Evolutionary conservation across 192 early-diverging fungal species (phyloP).

Genomic region (Paraglomus brasilianum): DNA sequence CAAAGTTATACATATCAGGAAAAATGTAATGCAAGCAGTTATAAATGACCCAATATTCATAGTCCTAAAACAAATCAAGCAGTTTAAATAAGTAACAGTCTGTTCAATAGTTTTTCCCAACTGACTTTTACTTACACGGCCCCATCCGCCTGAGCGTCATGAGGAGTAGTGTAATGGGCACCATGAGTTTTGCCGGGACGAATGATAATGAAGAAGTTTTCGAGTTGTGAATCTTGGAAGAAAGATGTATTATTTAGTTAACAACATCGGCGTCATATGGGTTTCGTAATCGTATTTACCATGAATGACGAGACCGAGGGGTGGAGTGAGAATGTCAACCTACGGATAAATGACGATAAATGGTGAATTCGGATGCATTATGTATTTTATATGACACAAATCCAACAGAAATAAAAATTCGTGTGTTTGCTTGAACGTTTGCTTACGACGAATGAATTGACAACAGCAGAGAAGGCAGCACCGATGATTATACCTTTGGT

Average conservation of each 20-base stretch:
- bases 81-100: too few relatives aligned
- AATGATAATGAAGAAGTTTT: slow-evolving; percentile 47
- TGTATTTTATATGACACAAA: not conserved
- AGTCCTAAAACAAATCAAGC: slow-evolving; percentile 20
- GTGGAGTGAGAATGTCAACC: slow-evolving; percentile 44
- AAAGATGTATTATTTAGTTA: too few relatives aligned
- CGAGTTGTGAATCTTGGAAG: slow-evolving; percentile 39
- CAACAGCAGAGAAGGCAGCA: slow-evolving; percentile 38
- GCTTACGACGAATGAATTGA: slow-evolving; percentile 39
- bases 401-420: not conserved
- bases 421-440: too few relatives aligned
- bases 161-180: slow-evolving; percentile 29
- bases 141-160: slow-evolving; percentile 40
- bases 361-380: too few relatives aligned
- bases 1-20: slow-evolving; percentile 35
- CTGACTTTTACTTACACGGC: slow-evolving; percentile 33
- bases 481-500: slow-evolving; percentile 46
- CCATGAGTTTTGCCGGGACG: slow-evolving; percentile 14
- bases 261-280: not conserved
- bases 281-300: slow-evolving; percentile 30
- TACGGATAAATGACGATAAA: too few relatives aligned
- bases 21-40: slow-evolving; percentile 36
- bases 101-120: not conserved
- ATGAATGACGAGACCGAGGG: slow-evolving; percentile 42
- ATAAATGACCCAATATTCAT: slow-evolving; percentile 46